phyloP scores from a whole-genome alignment of 1,284 basidiomycete genomes.

The Retiboletus fuscus region DNA sequence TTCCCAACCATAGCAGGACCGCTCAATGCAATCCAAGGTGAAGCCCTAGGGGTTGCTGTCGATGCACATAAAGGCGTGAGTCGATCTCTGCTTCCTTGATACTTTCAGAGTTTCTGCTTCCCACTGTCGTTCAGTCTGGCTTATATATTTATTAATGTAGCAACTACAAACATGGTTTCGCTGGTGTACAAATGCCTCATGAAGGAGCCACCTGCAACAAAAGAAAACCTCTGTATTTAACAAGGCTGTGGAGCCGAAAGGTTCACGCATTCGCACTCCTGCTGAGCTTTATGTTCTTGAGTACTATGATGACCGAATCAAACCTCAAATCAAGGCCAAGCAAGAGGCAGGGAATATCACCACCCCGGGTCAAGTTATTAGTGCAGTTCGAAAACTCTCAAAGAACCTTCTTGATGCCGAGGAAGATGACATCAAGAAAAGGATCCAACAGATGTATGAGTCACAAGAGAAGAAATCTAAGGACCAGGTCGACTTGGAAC shows the following conservation, averaged over 20 bases:
- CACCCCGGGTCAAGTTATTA: neutral
- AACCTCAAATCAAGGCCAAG: neutral
- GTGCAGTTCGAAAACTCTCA: neutral
- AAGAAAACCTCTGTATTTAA: too few relatives aligned
- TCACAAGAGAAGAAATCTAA: neutral
- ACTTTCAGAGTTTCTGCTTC: too few relatives aligned
- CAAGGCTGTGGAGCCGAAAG: neutral
- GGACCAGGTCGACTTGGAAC: too few relatives aligned
- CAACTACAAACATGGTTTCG: conserved; percentile 12
- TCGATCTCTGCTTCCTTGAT: too few relatives aligned
- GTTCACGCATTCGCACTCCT: neutral
- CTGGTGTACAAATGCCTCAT: conserved; percentile 8
- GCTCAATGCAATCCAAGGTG: neutral
- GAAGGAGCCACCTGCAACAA: neutral
- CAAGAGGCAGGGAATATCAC: neutral
- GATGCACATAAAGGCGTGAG: neutral
- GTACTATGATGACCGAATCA: conserved; percentile 17
- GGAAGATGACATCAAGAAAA: conserved; percentile 2
- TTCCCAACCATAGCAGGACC: neutral
- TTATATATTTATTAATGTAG: too few relatives aligned
- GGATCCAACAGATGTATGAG: conserved; percentile 9
- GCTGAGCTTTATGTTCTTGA: conserved; percentile 7
- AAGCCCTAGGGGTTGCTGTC: neutral
- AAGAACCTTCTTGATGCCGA: conserved; percentile 6
- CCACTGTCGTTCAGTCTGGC: too few relatives aligned